phyloP scores from a whole-genome alignment of 1,139 yeast species.

The Lodderomyces metapsilosis region DNA sequence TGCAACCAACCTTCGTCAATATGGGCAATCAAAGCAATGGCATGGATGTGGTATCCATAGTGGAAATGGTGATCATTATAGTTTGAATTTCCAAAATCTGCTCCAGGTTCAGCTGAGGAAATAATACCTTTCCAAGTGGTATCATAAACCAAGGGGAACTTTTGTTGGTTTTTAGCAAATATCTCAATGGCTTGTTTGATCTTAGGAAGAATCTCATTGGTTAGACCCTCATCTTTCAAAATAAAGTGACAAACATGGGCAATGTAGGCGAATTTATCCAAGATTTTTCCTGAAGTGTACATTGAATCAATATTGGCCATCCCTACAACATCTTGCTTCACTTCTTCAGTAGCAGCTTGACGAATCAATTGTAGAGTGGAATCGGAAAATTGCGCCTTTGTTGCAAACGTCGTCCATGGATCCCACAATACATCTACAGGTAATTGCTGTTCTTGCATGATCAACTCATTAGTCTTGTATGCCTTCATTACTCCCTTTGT shows the following conservation, averaged over 20 bases:
- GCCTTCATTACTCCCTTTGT: slow-evolving; percentile 69
- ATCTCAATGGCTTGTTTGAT: slow-evolving; percentile 59
- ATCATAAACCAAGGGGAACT: slow-evolving; percentile 65
- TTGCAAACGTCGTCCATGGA: slow-evolving; percentile 54
- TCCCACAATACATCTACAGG: slow-evolving; percentile 54
- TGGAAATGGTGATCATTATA: slow-evolving; percentile 85
- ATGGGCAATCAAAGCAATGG: slow-evolving; percentile 61
- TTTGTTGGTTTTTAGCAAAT: slow-evolving; percentile 56
- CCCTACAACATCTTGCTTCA: slow-evolving; percentile 51
- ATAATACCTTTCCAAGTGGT: slow-evolving; percentile 71
- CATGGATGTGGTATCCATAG: slow-evolving; percentile 74
- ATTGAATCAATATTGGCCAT: slow-evolving; percentile 67
- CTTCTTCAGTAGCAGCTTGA: slow-evolving; percentile 52
- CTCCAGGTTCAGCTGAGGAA: slow-evolving; percentile 63
- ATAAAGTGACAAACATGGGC: slow-evolving; percentile 61
- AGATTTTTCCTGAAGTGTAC: slow-evolving; percentile 74
- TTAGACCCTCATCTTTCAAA: slow-evolving; percentile 46
- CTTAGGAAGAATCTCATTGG: slow-evolving; percentile 44
- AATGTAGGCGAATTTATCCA: slow-evolving; percentile 74
- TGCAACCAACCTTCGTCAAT: slow-evolving; percentile 46
- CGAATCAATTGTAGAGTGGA: slow-evolving; percentile 38
- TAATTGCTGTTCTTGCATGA: slow-evolving; percentile 45
- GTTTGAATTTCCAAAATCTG: slow-evolving; percentile 75
- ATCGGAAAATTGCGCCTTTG: slow-evolving; percentile 34
- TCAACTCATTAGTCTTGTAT: slow-evolving; percentile 47